These are phyloP conservation scores for Blastobotrys illinoisensis DNA, from an alignment of 1,139 yeast genomes.

Conservation along the genomic window DNA sequence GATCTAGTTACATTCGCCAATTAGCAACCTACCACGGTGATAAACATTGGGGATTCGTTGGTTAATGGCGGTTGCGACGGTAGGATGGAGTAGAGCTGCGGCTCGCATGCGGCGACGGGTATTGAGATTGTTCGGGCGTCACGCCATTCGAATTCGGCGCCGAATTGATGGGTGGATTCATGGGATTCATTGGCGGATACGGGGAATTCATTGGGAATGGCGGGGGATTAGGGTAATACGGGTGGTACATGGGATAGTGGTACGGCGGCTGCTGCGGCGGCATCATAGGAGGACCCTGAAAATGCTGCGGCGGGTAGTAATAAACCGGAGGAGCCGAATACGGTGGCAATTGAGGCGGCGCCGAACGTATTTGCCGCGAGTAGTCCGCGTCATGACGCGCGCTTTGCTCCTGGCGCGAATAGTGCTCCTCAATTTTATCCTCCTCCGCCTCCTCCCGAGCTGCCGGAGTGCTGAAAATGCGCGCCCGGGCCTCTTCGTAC, in stretches of 20 bases:
- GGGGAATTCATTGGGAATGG: not conserved
- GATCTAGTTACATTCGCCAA: no score
- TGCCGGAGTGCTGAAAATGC: conserved; percentile 37
- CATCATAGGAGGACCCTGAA: not conserved
- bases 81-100: not conserved
- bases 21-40: no score
- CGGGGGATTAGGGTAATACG: not conserved
- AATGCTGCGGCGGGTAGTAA: not conserved
- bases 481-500: conserved; percentile 42
- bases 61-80: not conserved
- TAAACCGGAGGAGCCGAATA: not conserved
- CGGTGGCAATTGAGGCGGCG: not conserved
- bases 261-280: not conserved
- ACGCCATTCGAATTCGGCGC: not conserved
- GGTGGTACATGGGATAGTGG: not conserved
- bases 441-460: conserved; percentile 27
- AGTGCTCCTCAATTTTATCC: not conserved
- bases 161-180: not conserved
- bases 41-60: no score
- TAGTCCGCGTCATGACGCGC: not conserved
- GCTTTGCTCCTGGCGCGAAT: not conserved
- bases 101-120: not conserved
- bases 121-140: not conserved
- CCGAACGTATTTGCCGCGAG: not conserved
- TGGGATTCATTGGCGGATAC: not conserved